These are phyloP conservation scores for Leonotis leonurus DNA, from an alignment of 257 asterid species.

Conservation along the genomic window DNA sequence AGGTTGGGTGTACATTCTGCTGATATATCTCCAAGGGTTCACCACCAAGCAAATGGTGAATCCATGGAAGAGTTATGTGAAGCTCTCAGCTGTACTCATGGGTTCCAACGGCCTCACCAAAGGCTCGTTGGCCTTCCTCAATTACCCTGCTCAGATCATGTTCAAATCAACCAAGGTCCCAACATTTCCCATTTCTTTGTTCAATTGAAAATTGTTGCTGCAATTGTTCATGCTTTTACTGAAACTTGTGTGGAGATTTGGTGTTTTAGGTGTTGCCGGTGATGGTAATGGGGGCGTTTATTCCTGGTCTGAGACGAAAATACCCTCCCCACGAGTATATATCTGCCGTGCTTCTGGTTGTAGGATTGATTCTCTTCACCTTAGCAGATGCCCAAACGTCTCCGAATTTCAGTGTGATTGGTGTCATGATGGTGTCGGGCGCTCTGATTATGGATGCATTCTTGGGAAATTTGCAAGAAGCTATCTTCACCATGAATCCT, in stretches of 20 bases:
- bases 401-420: constrained; percentile 75
- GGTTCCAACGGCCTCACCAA: constrained; percentile 92
- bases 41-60: constrained; percentile 88
- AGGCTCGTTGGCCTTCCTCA: constrained; percentile 83
- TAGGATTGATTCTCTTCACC: constrained; percentile 83
- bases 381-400: constrained; percentile 88
- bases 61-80: constrained; percentile 85
- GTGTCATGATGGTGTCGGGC: constrained; percentile 77
- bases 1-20: constrained; percentile 78
- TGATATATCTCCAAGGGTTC: constrained; percentile 79
- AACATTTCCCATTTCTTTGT: neutral
- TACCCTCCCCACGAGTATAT: constrained; percentile 79
- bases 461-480: constrained; percentile 87
- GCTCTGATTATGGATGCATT: constrained; percentile 85
- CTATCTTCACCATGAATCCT: constrained; percentile 77
- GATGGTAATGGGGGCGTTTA: constrained; percentile 96
- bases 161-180: constrained; percentile 92
- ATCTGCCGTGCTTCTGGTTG: constrained; percentile 73
- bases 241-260: neutral
- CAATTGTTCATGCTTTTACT: neutral
- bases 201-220: neutral
- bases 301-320: constrained; percentile 82
- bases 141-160: constrained; percentile 95
- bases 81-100: constrained; percentile 86
- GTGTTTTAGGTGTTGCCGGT: constrained; percentile 69